A percentile compares a stretch with the other conserved stretches of the same genome.
phyloP scores from a whole-genome alignment of 768 basidiomycete genomes.

The Psilocybe cubensis region DNA sequence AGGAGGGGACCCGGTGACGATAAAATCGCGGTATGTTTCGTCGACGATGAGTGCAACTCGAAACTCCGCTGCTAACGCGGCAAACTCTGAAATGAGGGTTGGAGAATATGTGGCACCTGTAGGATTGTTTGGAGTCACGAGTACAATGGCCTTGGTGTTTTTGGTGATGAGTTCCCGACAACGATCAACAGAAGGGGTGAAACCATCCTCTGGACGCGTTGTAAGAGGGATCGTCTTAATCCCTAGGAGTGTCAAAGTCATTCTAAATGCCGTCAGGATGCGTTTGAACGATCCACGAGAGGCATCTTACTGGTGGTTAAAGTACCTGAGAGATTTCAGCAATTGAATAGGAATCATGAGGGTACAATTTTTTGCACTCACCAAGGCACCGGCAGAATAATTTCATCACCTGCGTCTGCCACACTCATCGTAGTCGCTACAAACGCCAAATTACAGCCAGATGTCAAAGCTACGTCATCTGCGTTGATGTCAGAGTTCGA shows the following conservation, averaged over 20 bases:
- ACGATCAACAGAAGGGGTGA: conserved; percentile 58
- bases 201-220: conserved; percentile 53
- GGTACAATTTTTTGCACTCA: conserved; percentile 25
- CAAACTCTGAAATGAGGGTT: conserved; percentile 59
- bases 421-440: conserved; percentile 62
- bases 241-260: conserved; percentile 68
- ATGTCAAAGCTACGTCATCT: conserved; percentile 68
- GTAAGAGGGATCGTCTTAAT: conserved; percentile 60
- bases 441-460: conserved; percentile 79
- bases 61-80: conserved; percentile 53
- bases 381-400: conserved; percentile 77
- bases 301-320: conserved; percentile 59
- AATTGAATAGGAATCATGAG: background rate
- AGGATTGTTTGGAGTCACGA: conserved; percentile 83
- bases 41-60: conserved; percentile 77
- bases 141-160: conserved; percentile 68
- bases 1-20: conserved; percentile 50
- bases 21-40: conserved; percentile 88
- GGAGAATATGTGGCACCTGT: conserved; percentile 75
- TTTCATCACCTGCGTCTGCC: conserved; percentile 71
- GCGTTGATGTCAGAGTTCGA: conserved; percentile 45
- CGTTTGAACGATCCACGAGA: background rate
- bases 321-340: conserved; percentile 49
- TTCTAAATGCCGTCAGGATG: conserved; percentile 40
- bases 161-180: conserved; percentile 57